Conservation (phyloP, 2,329 filamentous ascomycete species). For the Alternaria arborescens region DNA sequence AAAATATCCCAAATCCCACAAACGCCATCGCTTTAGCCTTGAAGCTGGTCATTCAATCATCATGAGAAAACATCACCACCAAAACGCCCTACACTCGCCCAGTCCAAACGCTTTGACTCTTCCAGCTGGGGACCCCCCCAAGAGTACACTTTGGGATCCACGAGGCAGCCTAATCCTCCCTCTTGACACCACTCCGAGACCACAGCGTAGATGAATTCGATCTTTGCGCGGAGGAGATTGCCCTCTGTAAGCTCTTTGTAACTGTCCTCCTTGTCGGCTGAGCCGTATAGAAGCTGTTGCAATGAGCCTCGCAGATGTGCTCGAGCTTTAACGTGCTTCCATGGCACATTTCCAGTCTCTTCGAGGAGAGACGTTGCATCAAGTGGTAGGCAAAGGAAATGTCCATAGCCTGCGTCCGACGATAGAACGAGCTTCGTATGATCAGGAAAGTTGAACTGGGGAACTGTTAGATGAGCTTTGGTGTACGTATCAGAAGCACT, state of each 20-base stretch:
- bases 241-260: slow-evolving; percentile 67
- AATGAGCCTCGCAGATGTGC: slow-evolving; percentile 76
- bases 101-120: slow-evolving; percentile 57
- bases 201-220: slow-evolving; percentile 74
- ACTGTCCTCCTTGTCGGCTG: slow-evolving; percentile 59
- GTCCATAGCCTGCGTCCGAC: slow-evolving; percentile 75
- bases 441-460: slow-evolving; percentile 86
- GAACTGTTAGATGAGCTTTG: slow-evolving; percentile 10
- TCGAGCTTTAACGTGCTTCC: slow-evolving; percentile 74
- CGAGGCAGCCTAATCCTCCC: slow-evolving; percentile 69
- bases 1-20: slow-evolving; percentile 37
- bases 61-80: slow-evolving; percentile 55
- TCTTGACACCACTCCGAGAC: slow-evolving; percentile 76
- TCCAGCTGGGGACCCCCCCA: slow-evolving; percentile 57
- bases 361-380: slow-evolving; percentile 73
- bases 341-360: slow-evolving; percentile 66
- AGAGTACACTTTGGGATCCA: slow-evolving; percentile 47
- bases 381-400: slow-evolving; percentile 79
- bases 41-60: slow-evolving; percentile 27
- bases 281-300: slow-evolving; percentile 74
- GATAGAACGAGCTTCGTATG: slow-evolving; percentile 86
- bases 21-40: slow-evolving; percentile 41
- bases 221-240: slow-evolving; percentile 77
- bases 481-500: slow-evolving; percentile 18
- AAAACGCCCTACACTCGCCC: slow-evolving; percentile 59